Evolutionary conservation across 768 basidiomycete species (phyloP).

Genomic region (Royoungia palumana): DNA sequence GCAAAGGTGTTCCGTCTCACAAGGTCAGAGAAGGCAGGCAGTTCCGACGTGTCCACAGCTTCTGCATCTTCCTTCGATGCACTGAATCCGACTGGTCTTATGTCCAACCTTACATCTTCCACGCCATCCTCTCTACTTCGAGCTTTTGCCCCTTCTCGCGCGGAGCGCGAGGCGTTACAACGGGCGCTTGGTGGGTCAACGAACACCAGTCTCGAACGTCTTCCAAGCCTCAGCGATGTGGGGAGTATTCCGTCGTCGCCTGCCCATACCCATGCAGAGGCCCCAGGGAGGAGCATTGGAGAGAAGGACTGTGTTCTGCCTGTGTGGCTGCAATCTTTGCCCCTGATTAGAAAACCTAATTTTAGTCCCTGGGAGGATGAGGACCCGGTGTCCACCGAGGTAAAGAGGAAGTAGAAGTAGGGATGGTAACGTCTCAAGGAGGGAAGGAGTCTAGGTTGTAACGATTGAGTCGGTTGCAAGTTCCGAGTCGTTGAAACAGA

Average conservation of each 20-base stretch:
- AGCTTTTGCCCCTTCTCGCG: constrained; percentile 85
- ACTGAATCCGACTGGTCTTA: constrained; percentile 59
- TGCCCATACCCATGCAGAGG: constrained; percentile 44
- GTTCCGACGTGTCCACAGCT: constrained; percentile 11
- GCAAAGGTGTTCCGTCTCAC: constrained; percentile 77
- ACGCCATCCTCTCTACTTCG: constrained; percentile 56
- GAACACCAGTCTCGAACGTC: constrained; percentile 71
- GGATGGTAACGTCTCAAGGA: not conserved
- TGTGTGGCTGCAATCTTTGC: constrained; percentile 68
- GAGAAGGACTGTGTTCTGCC: constrained; percentile 41
- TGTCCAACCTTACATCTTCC: constrained; percentile 37
- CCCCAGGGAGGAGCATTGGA: constrained; percentile 17
- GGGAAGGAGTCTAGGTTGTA: constrained; percentile 4
- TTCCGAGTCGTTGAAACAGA: constrained; percentile 12
- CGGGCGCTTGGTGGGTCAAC: constrained; percentile 73
- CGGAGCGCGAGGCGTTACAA: constrained; percentile 80
- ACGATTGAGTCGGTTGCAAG: constrained; percentile 13
- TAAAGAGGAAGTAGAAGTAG: constrained; percentile 22
- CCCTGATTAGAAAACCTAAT: constrained; percentile 62
- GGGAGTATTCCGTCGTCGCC: constrained; percentile 72
- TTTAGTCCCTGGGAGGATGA: constrained; percentile 86
- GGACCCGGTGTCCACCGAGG: constrained; percentile 33
- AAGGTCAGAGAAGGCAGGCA: constrained; percentile 16
- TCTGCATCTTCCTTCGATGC: constrained; percentile 43
- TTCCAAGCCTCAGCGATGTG: constrained; percentile 76